Conservation (phyloP, 2,329 filamentous ascomycete genomes). For the Orbilia ellipsospora region DNA sequence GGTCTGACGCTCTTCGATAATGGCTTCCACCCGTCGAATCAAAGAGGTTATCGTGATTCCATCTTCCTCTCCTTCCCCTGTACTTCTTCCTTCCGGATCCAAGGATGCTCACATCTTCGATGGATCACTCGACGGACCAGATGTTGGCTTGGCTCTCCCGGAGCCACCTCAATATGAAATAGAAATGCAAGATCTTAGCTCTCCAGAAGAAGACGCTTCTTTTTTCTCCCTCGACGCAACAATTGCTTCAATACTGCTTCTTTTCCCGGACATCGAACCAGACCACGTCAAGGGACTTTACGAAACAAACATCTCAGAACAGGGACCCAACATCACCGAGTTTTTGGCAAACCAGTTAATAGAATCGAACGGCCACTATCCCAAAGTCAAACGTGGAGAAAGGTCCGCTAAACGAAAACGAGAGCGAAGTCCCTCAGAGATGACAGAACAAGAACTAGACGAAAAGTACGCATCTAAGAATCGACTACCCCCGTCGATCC, state of each 20-base stretch:
- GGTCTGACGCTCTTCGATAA: not conserved
- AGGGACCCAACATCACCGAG: slow-evolving; percentile 59
- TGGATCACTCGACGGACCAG: not conserved
- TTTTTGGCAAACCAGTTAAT: slow-evolving; percentile 64
- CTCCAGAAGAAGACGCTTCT: not conserved
- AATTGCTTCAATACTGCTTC: slow-evolving; percentile 62
- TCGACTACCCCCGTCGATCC: slow-evolving; percentile 57
- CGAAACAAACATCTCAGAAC: slow-evolving; percentile 56
- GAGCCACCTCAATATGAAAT: slow-evolving; percentile 6
- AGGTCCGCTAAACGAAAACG: slow-evolving; percentile 61
- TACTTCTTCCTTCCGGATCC: slow-evolving; percentile 5
- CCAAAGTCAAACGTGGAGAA: slow-evolving; percentile 64
- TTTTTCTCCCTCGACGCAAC: slow-evolving; percentile 56
- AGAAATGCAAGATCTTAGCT: slow-evolving; percentile 23
- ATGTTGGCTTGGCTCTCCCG: no score
- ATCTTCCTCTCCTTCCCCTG: slow-evolving; percentile 32
- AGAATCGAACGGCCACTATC: slow-evolving; percentile 63
- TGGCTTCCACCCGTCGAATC: slow-evolving; percentile 3
- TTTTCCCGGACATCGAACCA: slow-evolving; percentile 66
- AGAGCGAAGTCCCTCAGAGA: slow-evolving; percentile 60
- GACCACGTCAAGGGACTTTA: slow-evolving; percentile 63
- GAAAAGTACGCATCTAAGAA: slow-evolving; percentile 57
- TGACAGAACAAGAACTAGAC: slow-evolving; percentile 54
- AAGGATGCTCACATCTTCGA: not conserved
- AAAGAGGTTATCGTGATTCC: slow-evolving; percentile 19